These are phyloP conservation scores for Aspergillus fumigatus DNA, from an alignment of 2,329 filamentous ascomycete species.

Conservation along the genomic window DNA sequence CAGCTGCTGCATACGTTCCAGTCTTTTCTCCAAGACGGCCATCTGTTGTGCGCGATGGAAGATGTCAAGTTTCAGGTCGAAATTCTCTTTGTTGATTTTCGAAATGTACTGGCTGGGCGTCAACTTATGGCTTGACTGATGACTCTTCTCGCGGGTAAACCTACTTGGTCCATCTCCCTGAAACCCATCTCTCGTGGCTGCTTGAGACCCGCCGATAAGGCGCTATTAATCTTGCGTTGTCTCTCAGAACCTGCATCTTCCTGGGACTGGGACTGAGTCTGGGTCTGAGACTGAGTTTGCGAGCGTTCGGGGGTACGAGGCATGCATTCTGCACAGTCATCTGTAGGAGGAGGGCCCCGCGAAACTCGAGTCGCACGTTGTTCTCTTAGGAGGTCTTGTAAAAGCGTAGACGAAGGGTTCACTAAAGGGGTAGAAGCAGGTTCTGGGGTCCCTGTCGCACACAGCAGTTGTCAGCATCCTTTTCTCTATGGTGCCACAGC, in stretches of 20 bases:
- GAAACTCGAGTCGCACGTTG: conserved; percentile 36
- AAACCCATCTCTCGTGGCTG: conserved; percentile 40
- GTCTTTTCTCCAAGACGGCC: conserved; percentile 30
- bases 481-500: neutral
- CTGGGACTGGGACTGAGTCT: conserved; percentile 21
- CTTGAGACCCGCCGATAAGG: conserved; percentile 26
- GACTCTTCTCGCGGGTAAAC: conserved; percentile 8
- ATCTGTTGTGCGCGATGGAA: conserved; percentile 39
- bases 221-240: conserved; percentile 27
- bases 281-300: conserved; percentile 14
- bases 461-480: conserved; percentile 7
- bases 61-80: conserved; percentile 41
- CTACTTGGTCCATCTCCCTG: conserved; percentile 40
- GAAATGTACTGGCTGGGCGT: conserved; percentile 36
- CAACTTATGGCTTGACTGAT: conserved; percentile 4
- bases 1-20: conserved; percentile 35
- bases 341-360: conserved; percentile 18
- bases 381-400: conserved; percentile 40
- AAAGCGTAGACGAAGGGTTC: conserved; percentile 36
- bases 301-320: conserved; percentile 23
- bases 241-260: conserved; percentile 34
- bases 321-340: conserved; percentile 19
- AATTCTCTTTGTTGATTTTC: conserved; percentile 41
- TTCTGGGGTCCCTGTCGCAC: conserved; percentile 27
- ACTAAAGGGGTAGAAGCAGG: conserved; percentile 28